These are phyloP conservation scores for Stenogyne calaminthoides DNA, from an alignment of 305 asterid species.

Conservation along the genomic window DNA sequence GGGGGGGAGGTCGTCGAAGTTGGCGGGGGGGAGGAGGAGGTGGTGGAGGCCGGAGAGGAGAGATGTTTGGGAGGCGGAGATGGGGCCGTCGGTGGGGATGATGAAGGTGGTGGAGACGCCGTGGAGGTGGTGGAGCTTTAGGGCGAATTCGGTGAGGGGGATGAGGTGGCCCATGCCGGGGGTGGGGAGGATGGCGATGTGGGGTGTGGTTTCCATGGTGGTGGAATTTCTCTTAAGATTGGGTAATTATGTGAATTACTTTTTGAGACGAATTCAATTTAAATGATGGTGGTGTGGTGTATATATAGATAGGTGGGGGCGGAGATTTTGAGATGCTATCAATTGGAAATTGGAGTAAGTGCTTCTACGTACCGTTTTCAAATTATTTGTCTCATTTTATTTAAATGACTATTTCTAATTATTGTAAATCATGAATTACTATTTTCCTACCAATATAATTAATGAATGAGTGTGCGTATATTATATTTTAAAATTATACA, in stretches of 20 bases:
- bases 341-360: too few relatives aligned
- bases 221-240: constrained; percentile 10
- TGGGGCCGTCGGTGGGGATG: constrained; percentile 56
- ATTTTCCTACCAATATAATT: too few relatives aligned
- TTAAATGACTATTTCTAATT: too few relatives aligned
- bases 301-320: constrained; percentile 15
- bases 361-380: too few relatives aligned
- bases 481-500: too few relatives aligned
- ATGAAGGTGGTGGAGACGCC: constrained; percentile 45
- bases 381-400: too few relatives aligned
- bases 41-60: constrained; percentile 52
- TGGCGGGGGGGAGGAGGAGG: constrained; percentile 58
- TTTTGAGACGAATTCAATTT: too few relatives aligned
- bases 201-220: constrained; percentile 45
- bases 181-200: constrained; percentile 53
- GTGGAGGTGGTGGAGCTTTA: constrained; percentile 45
- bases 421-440: too few relatives aligned
- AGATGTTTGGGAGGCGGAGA: constrained; percentile 44
- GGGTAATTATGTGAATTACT: constrained; percentile 27
- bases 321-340: too few relatives aligned
- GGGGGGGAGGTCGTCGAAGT: constrained; percentile 48
- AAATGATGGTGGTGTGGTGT: neutral
- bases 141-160: constrained; percentile 57
- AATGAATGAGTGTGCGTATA: too few relatives aligned
- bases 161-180: constrained; percentile 79